These are phyloP conservation scores for Fusarium tjaetaba DNA, from an alignment of 2,329 filamentous ascomycete species.

Conservation along the genomic window DNA sequence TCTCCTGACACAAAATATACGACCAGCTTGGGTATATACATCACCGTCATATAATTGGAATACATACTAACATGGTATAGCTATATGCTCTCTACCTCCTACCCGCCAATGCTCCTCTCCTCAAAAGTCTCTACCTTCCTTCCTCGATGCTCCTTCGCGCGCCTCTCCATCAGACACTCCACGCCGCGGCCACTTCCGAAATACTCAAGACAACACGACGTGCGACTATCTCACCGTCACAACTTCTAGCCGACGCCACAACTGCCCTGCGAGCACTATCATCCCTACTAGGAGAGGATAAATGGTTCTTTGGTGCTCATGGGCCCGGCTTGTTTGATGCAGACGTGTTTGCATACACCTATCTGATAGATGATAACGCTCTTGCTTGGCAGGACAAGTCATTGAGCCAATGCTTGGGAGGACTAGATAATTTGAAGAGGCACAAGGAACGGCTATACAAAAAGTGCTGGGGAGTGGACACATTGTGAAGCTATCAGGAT, in stretches of 20 bases:
- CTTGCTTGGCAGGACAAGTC: slow-evolving; percentile 72
- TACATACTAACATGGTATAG: slow-evolving; percentile 50
- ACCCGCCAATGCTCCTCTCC: slow-evolving; percentile 73
- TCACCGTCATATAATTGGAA: background rate
- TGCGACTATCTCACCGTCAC: slow-evolving; percentile 44
- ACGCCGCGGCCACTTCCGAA: slow-evolving; percentile 77
- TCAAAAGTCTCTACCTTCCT: slow-evolving; percentile 77
- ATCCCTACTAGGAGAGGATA: slow-evolving; percentile 50
- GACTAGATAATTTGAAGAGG: slow-evolving; percentile 69
- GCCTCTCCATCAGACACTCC: slow-evolving; percentile 73
- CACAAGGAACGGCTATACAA: slow-evolving; percentile 52
- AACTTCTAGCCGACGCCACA: slow-evolving; percentile 56
- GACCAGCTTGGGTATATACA: slow-evolving; percentile 80
- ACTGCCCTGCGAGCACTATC: slow-evolving; percentile 60
- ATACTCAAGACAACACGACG: slow-evolving; percentile 70
- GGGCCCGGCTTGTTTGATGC: slow-evolving; percentile 84
- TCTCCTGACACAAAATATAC: slow-evolving; percentile 79
- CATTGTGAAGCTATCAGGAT: background rate
- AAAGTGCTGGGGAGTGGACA: slow-evolving; percentile 42
- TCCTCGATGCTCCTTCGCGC: slow-evolving; percentile 70
- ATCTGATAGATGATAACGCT: slow-evolving; percentile 75
- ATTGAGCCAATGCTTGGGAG: slow-evolving; percentile 65
- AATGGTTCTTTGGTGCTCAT: slow-evolving; percentile 61
- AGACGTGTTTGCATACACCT: slow-evolving; percentile 87
- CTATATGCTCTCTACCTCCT: slow-evolving; percentile 85